phyloP scores from a whole-genome alignment of 495 filamentous ascomycete genomes.

The Penicillium cinerascens region DNA sequence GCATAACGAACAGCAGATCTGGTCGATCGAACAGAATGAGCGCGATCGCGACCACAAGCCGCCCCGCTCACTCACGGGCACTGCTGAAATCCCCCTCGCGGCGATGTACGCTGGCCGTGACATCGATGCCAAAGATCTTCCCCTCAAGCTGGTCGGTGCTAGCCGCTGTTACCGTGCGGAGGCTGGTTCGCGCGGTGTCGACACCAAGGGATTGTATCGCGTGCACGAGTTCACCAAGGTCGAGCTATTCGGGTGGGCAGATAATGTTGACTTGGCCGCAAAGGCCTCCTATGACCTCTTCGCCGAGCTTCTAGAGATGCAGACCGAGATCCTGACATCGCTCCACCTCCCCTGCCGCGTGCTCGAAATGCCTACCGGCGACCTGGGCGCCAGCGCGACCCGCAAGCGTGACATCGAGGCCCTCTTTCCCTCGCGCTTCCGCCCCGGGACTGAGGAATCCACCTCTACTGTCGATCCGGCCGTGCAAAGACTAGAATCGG shows the following conservation, averaged over 20 bases:
- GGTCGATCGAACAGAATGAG: constrained; percentile 67
- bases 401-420: constrained; percentile 93
- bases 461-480: constrained; percentile 5
- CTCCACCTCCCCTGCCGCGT: constrained; percentile 84
- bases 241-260: constrained; percentile 87
- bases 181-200: constrained; percentile 81
- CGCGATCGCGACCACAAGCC: constrained; percentile 55
- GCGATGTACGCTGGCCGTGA: constrained; percentile 77
- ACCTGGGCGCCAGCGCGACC: constrained; percentile 82
- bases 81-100: constrained; percentile 91
- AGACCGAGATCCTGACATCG: constrained; percentile 71
- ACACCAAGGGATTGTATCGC: constrained; percentile 92
- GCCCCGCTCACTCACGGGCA: constrained; percentile 71
- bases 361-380: constrained; percentile 84
- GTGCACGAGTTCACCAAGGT: constrained; percentile 99
- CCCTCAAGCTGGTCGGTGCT: constrained; percentile 73
- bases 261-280: constrained; percentile 30
- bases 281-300: constrained; percentile 57
- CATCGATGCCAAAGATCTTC: constrained; percentile 60
- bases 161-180: constrained; percentile 93
- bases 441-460: constrained; percentile 4
- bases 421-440: constrained; percentile 78
- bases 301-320: constrained; percentile 76
- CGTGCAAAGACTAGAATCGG: constrained; percentile 55
- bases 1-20: constrained; percentile 87